Evolutionary conservation across 2,329 filamentous ascomycete genomes (phyloP).

Genomic region (Microdochium trichocladiopsis): DNA sequence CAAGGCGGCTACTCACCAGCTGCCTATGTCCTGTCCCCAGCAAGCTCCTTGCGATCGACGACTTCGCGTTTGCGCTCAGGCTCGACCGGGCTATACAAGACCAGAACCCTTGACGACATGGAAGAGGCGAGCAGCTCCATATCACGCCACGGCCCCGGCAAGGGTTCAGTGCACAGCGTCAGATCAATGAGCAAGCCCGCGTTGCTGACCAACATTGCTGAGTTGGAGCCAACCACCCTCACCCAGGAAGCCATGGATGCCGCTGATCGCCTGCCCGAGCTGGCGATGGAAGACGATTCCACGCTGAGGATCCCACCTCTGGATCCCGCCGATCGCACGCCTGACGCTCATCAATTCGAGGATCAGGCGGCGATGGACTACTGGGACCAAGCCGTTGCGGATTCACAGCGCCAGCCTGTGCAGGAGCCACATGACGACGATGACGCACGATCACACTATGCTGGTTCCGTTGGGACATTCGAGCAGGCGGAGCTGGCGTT

Average conservation of each 20-base stretch:
- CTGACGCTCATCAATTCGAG: conserved; percentile 17
- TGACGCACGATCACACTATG: conserved; percentile 32
- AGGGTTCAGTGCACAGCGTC: conserved; percentile 43
- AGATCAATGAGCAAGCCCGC: conserved; percentile 40
- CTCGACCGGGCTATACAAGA: conserved; percentile 38
- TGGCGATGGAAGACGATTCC: conserved; percentile 28
- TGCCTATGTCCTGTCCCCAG: conserved; percentile 61
- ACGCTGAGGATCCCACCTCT: conserved; percentile 11
- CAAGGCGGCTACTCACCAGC: conserved; percentile 64
- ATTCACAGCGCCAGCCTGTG: conserved; percentile 6
- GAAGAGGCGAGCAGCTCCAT: conserved; percentile 28
- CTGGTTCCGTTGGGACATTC: conserved; percentile 52
- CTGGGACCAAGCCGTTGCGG: conserved; percentile 18
- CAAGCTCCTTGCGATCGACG: conserved; percentile 39
- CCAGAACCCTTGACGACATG: conserved; percentile 17
- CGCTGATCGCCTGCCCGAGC: conserved; percentile 33
- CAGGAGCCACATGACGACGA: conserved; percentile 5
- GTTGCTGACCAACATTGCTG: conserved; percentile 45
- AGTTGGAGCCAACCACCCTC: conserved; percentile 45
- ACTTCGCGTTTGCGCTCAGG: conserved; percentile 40
- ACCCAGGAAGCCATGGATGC: conserved; percentile 46
- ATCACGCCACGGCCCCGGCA: conserved; percentile 47
- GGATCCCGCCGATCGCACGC: conserved; percentile 17
- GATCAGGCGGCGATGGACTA: conserved; percentile 15
- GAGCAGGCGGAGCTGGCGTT: conserved; percentile 63